A percentile compares a stretch with the other conserved stretches of the same genome.
These are phyloP conservation scores for Pseudevernia furfuracea DNA, from an alignment of 495 filamentous ascomycete species.

Conservation along the genomic window DNA sequence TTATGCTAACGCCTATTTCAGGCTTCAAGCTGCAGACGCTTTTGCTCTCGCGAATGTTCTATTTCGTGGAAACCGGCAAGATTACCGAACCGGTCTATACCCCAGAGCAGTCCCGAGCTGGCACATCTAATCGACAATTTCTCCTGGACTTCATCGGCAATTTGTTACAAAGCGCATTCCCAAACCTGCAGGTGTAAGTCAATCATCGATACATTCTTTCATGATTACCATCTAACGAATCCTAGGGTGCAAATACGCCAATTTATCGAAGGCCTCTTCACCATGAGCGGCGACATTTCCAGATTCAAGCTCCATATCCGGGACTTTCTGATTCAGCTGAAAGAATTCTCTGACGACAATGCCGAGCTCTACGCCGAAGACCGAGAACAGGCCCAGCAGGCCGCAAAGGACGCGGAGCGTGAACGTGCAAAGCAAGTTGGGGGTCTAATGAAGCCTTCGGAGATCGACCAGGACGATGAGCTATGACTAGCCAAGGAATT, in stretches of 20 bases:
- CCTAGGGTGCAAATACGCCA: conserved; percentile 71
- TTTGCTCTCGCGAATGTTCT: conserved; percentile 92
- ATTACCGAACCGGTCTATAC: conserved; percentile 85
- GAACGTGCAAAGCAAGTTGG: conserved; percentile 87
- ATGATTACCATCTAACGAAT: conserved; percentile 11
- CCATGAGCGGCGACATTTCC: conserved; percentile 68
- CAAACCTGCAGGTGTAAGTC: conserved; percentile 82
- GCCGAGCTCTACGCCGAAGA: conserved; percentile 94
- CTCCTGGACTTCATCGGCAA: conserved; percentile 75
- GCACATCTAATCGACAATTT: conserved; percentile 86
- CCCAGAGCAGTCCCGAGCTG: conserved; percentile 68
- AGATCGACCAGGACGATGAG: conserved; percentile 86
- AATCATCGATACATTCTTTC: background rate
- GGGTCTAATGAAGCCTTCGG: conserved; percentile 83
- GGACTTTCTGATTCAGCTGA: conserved; percentile 94
- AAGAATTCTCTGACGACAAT: conserved; percentile 86
- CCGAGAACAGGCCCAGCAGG: conserved; percentile 73
- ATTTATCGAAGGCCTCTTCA: conserved; percentile 83
- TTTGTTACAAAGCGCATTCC: conserved; percentile 84
- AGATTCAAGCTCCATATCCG: conserved; percentile 90
- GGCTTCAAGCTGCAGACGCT: conserved; percentile 94
- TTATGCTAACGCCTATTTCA: conserved; percentile 25
- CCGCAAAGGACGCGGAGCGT: conserved; percentile 70
- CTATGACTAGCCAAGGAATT: conserved; percentile 74
- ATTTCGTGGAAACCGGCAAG: conserved; percentile 76